These are phyloP conservation scores for Circinella minor DNA, from an alignment of 371 early-diverging fungal species.

Conservation along the genomic window DNA sequence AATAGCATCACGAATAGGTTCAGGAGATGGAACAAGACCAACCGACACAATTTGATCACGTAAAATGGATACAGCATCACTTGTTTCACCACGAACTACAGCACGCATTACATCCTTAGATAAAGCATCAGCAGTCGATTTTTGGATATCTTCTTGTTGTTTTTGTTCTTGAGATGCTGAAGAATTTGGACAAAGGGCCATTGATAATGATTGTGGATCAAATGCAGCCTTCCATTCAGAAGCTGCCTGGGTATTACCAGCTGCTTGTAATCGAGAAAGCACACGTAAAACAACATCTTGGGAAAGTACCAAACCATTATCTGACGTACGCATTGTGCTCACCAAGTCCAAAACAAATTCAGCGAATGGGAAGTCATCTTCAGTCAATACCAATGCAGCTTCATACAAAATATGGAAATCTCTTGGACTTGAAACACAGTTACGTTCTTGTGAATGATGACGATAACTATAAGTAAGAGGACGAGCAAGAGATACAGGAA, in stretches of 20 bases:
- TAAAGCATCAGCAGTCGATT: constrained; percentile 2
- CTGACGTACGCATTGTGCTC: constrained; percentile 1
- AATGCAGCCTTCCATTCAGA: constrained; percentile 10
- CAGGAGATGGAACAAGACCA: constrained; percentile 34
- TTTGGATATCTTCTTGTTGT: no score
- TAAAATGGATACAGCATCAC: constrained; percentile 28
- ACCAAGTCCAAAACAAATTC: constrained; percentile 1
- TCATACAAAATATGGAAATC: constrained; percentile 9
- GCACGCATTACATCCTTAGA: constrained; percentile 34
- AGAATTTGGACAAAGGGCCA: constrained; percentile 1
- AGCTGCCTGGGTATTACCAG: not conserved
- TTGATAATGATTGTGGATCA: constrained; percentile 7
- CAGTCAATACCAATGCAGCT: constrained; percentile 7
- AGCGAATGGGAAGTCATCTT: constrained; percentile 4
- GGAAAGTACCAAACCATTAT: not conserved
- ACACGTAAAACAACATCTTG: constrained; percentile 13
- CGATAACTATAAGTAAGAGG: not conserved
- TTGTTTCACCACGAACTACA: constrained; percentile 26
- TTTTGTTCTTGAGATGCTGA: not conserved
- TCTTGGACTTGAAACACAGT: not conserved
- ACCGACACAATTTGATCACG: constrained; percentile 24
- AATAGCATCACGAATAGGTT: constrained; percentile 50
- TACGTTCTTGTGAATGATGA: not conserved
- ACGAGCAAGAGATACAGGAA: constrained; percentile 7
- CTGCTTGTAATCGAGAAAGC: not conserved